Base-by-base conservation (phyloP, 768 basidiomycete species). In the Tulasnella sp. region DNA sequence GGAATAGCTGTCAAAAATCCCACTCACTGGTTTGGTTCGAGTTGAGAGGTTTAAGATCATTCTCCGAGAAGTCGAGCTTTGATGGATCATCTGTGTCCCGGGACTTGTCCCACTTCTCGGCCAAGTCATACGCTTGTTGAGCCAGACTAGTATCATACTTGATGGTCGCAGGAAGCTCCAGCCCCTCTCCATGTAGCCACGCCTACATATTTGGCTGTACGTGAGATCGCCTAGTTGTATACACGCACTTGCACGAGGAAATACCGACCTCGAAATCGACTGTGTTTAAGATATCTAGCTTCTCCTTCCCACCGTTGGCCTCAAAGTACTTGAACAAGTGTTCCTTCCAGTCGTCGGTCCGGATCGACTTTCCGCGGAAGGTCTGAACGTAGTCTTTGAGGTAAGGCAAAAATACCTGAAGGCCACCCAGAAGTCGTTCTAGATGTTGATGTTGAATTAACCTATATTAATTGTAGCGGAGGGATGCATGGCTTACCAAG, bases 341-440 rank as follows among this genome's bases (percentile, higher is more conserved):
- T 0, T 75, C 73, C 66, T 87, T 86, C 91, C 91, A 95, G 64
- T 91, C 77, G 27, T 81, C 74, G 0, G 90, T 92, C 11, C 84
- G 85, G 68, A 93, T 90, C 63, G 86, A 88, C 70, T 83, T 80
- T 5, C 89, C 70, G 7, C 62, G 83, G 71, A 85, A 95, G 0
- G 85, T 88, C 54, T 77, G 75, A 45, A 88, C 86, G 67, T 95
- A 95, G 68, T 89, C 81, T 64, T 78, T 80, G 53, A 88, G 80
- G 67, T 94, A 94, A 0, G 89, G 89, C 19, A 91, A 71, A 74
- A 95, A 91, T 15, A 81, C 79, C 48, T 93, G 82, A 56, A 90
- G 73, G 2, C 89, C 89, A n/a, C 89, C 89, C 0, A 93, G 73
- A 4, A 77, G 82, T 32, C 78, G 74, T 69, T 92, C 86, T 83